Evolutionary conservation across 352 stramenopile genomes (phyloP).

Genomic region (Blastocystis sp.): DNA sequence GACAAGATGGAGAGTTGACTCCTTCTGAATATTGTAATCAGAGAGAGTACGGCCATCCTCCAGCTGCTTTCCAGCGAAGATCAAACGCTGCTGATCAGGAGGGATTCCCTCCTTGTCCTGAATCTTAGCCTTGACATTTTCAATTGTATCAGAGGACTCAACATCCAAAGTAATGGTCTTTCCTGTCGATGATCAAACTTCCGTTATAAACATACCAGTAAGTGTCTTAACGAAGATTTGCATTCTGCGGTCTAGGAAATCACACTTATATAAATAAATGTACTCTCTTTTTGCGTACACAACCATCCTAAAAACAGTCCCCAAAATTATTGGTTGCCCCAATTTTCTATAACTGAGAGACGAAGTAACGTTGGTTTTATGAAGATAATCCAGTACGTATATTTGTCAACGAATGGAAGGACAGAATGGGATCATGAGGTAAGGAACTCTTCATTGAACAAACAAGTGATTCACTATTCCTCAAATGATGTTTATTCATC

Average conservation of each 20-base stretch:
- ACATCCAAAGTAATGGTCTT: slow-evolving; percentile 96
- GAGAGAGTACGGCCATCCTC: slow-evolving; percentile 81
- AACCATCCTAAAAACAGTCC: background rate
- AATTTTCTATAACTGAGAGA: background rate
- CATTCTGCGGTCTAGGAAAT: slow-evolving; percentile 93
- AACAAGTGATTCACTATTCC: background rate
- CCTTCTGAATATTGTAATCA: slow-evolving; percentile 74
- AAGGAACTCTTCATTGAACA: too few relatives aligned
- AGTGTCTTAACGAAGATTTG: slow-evolving; percentile 66
- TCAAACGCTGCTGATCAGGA: slow-evolving; percentile 96
- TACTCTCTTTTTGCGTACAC: slow-evolving; percentile 54
- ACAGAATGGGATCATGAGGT: too few relatives aligned
- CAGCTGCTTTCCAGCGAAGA: slow-evolving; percentile 98
- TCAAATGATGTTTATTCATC: background rate
- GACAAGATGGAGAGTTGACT: slow-evolving; percentile 72
- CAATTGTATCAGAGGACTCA: slow-evolving; percentile 91
- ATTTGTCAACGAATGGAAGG: too few relatives aligned
- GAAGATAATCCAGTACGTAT: too few relatives aligned
- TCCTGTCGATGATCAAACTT: slow-evolving; percentile 70
- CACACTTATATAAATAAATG: slow-evolving; percentile 99
- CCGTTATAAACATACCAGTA: slow-evolving; percentile 68
- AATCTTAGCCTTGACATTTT: slow-evolving; percentile 93
- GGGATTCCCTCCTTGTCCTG: slow-evolving; percentile 97
- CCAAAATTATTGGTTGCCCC: background rate
- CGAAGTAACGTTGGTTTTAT: too few relatives aligned